These are phyloP conservation scores for Rugonectria rugulosa DNA, from an alignment of 2,329 filamentous ascomycete genomes.

Conservation along the genomic window DNA sequence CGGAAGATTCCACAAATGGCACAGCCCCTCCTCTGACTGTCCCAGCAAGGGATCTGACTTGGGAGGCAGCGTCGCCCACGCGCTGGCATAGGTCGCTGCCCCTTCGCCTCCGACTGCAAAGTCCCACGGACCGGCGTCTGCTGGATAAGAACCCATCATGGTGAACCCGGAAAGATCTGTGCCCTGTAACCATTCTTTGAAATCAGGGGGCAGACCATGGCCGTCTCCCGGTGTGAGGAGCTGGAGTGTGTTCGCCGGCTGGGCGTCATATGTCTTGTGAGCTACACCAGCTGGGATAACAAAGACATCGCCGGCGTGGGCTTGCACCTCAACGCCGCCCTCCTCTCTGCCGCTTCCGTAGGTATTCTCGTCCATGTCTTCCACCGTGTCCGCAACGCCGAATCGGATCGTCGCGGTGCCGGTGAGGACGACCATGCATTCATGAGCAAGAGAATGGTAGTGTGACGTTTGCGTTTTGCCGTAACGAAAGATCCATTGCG, in stretches of 20 bases:
- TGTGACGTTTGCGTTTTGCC: conserved; percentile 61
- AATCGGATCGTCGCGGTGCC: conserved; percentile 62
- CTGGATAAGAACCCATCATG: conserved; percentile 19
- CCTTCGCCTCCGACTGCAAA: conserved; percentile 1
- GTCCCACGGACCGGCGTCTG: neutral
- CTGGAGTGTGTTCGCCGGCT: conserved; percentile 41
- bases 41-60: conserved; percentile 5
- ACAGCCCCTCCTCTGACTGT: neutral
- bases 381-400: conserved; percentile 57
- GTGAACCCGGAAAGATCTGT: conserved; percentile 43
- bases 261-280: conserved; percentile 60
- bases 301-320: conserved; percentile 63
- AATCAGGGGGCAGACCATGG: conserved; percentile 43
- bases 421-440: conserved; percentile 64
- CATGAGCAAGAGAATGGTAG: conserved; percentile 64
- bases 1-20: neutral
- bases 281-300: conserved; percentile 63
- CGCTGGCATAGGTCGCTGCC: neutral
- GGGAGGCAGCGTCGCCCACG: neutral
- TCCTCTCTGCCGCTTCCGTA: conserved; percentile 50
- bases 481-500: conserved; percentile 66
- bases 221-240: conserved; percentile 54
- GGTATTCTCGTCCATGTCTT: conserved; percentile 49
- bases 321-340: conserved; percentile 58
- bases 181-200: conserved; percentile 43